phyloP scores from a whole-genome alignment of 163 green algal species.

The Prototheca cutis region DNA sequence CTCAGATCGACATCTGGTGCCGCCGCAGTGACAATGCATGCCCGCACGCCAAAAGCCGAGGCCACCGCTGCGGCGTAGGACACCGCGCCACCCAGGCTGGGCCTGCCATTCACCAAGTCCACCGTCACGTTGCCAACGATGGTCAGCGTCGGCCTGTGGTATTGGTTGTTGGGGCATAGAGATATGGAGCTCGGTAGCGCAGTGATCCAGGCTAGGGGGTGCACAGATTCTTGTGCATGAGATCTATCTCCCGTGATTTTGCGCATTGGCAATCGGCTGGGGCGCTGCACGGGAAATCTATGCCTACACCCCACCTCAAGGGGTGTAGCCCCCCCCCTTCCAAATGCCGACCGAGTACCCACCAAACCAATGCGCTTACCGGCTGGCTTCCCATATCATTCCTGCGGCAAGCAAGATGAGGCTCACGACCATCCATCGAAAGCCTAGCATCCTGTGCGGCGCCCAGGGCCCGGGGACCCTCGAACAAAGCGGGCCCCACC shows the following conservation, averaged over 20 bases:
- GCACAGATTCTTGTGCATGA: background rate
- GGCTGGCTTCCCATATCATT: no score
- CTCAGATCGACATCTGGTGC: constrained; percentile 47
- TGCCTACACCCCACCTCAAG: no score
- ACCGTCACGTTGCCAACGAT: constrained; percentile 70
- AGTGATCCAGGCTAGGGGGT: background rate
- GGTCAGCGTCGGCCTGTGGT: constrained; percentile 52
- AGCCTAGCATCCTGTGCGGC: background rate
- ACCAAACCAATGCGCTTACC: no score
- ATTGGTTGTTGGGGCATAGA: background rate
- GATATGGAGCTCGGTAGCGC: no score
- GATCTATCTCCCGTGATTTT: no score
- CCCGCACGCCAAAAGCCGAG: constrained; percentile 32
- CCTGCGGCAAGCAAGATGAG: background rate
- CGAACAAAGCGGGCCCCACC: background rate
- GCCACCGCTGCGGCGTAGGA: constrained; percentile 62
- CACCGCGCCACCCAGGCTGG: constrained; percentile 51
- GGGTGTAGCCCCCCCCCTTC: no score
- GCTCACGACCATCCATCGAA: background rate
- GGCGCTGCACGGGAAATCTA: no score
- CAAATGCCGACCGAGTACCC: no score
- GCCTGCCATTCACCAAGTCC: constrained; percentile 59
- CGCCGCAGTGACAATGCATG: constrained; percentile 63
- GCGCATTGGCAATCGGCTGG: no score
- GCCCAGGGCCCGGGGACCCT: background rate